Evolutionary conservation across 768 basidiomycete species (phyloP), one percentile per base, ranked within the genome.

Genomic region (Trametes cingulata): DNA sequence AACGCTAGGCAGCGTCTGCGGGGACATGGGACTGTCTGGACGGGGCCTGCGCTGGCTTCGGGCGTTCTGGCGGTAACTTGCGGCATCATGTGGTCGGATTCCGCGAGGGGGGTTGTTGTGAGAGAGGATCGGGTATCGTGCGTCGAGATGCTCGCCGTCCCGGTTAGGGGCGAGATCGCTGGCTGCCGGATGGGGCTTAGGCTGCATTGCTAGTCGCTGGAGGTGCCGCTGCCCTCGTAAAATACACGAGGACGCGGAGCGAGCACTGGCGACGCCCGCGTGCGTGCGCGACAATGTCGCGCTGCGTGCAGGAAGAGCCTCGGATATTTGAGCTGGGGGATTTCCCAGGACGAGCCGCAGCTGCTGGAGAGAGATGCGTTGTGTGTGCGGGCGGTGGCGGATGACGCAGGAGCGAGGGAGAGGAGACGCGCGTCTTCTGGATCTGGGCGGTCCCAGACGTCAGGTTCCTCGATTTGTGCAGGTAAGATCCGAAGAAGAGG

Each of bases 401-500:
- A 54, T 61, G 60, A 61, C 60, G 60, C 60, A 55, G 45, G n/a
- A 48, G 47, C 47, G 53, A n/a, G n/a, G n/a, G n/a, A n/a, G n/a
- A n/a, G n/a, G n/a, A n/a, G n/a, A n/a, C n/a, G n/a, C n/a, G n/a
- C n/a, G n/a, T n/a, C n/a, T n/a, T n/a, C n/a, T 51, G 59, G 52
- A 42, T 60, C 52, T 22, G 56, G 47, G 8, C 47, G 47, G 56
- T 46, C 45, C 54, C 54, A 56, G 54, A 40, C 46, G 55, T 40
- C 36, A 14, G 58, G 58, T 41, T 37, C 51, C 56, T 56, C 56
- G 56, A 49, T 54, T 36, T 27, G 55, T 47, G 45, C 47, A 55
- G 56, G 61, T 46, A 37, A 62, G 61, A 63, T 54, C 61, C 61
- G 56, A 50, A 55, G 56, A 55, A 60, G 64, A 29, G 65, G 58